Base-by-base conservation (phyloP, 306 rosid species). In the Biancaea sappan region DNA sequence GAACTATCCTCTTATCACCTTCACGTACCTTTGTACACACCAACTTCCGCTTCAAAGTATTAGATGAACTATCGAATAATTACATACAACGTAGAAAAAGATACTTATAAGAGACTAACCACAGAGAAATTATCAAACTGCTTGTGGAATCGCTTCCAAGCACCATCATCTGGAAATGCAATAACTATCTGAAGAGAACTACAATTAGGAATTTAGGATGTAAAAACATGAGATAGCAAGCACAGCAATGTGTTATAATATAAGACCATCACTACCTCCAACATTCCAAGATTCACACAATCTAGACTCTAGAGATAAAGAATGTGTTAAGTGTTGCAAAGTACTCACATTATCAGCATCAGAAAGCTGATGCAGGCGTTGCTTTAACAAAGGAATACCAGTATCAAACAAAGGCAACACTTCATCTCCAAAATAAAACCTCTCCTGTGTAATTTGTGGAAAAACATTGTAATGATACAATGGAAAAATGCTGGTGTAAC, bases 111-210 rank as follows among this genome's bases (percentile, higher is more conserved):
- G 68, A 76, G 65, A 82, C 89, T 37, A 37, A 94, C 97, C 93
- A 80, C 75, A 73, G 96, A 81, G 77, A 78, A 94, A 25, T 82
- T 84, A 68, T 92, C 96, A 69, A 94, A 88, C 75, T 29, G 92
- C 88, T 94, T 94, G 92, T 94, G 97, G 80, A 88, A 94, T 76
- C 99, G 85, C 86, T 94, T 94, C 97, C 96, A 94, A 70, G 99
- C 99, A 76, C 99, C 99, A 79, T 94, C 97, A 58, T 94, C 97
- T 0, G 97, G 99, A 84, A 94, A 92, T 77, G 99, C 99, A 81
- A 91, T 85, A 69, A 94, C 97, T 83, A 90, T 85, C 99, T 94
- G 88, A 65, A 81, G 68, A 62, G 37, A 82, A 76, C 50, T 22
- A 59, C 15, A 44, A 66, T 72, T 21, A 61, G 63, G 44, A 77